Evolutionary conservation across 176 grass and related monocot species (phyloP).

Genomic region (Tuctoria greenei): DNA sequence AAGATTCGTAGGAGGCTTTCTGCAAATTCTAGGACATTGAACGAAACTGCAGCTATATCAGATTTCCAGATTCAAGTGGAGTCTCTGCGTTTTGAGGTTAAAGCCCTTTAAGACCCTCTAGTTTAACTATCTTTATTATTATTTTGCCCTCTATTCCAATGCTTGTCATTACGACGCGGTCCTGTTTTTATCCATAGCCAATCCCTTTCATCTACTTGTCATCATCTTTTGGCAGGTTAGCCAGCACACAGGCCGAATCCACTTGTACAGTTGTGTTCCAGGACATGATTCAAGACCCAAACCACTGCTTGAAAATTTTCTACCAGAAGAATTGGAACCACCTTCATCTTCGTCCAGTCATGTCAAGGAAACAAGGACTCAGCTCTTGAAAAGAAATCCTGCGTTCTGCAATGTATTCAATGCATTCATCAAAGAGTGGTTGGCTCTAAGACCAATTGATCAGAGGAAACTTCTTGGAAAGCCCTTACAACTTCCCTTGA

Average conservation of each 20-base stretch:
- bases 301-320: conserved; percentile 89
- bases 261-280: conserved; percentile 87
- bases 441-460: conserved; percentile 77
- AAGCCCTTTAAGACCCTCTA: conserved; percentile 10
- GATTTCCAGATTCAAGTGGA: conserved; percentile 60
- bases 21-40: conserved; percentile 35
- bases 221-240: conserved; percentile 68
- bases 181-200: neutral
- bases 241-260: conserved; percentile 81
- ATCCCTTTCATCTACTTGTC: neutral
- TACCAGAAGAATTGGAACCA: conserved; percentile 78
- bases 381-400: conserved; percentile 64
- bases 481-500: conserved; percentile 85
- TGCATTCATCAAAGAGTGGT: conserved; percentile 84
- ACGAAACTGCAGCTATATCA: conserved; percentile 36
- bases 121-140: conserved; percentile 19
- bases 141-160: conserved; percentile 18
- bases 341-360: conserved; percentile 45
- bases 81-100: conserved; percentile 85
- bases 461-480: conserved; percentile 78
- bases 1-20: conserved; percentile 35
- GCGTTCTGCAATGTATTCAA: conserved; percentile 63
- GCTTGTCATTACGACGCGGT: conserved; percentile 1
- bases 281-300: conserved; percentile 72
- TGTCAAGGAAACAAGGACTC: conserved; percentile 41